Conservation (phyloP, 495 filamentous ascomycete species). For the Penicillium dipodomyicola region DNA sequence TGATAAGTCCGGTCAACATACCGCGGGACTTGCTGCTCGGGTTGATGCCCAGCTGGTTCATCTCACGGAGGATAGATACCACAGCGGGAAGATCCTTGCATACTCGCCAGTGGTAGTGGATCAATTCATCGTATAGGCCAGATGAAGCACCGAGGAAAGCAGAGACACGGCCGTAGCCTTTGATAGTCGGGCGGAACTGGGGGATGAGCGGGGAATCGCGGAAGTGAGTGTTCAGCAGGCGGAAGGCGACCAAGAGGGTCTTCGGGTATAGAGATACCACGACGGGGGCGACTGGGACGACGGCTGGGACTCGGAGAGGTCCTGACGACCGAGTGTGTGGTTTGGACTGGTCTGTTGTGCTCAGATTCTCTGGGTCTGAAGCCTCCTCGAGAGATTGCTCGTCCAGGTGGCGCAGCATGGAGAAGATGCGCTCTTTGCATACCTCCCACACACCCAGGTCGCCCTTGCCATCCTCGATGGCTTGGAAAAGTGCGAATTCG, state of each 20-base stretch:
- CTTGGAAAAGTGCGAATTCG: conserved; percentile 26
- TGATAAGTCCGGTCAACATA: conserved; percentile 43
- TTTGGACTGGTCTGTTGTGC: not conserved
- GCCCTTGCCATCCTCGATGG: conserved; percentile 45
- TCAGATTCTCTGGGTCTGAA: not conserved
- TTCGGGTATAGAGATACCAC: conserved; percentile 66
- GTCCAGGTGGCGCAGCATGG: conserved; percentile 50
- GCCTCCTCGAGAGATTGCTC: conserved; percentile 13
- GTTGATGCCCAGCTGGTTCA: conserved; percentile 68
- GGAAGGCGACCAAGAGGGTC: conserved; percentile 61
- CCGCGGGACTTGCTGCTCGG: conserved; percentile 55
- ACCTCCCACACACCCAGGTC: conserved; percentile 72
- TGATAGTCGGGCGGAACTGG: conserved; percentile 66
- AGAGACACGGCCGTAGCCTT: conserved; percentile 64
- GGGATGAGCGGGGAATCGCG: conserved; percentile 59
- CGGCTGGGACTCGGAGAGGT: conserved; percentile 30
- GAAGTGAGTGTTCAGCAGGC: conserved; percentile 60
- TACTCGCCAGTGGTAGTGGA: conserved; percentile 61
- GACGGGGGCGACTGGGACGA: conserved; percentile 49
- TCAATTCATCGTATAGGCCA: conserved; percentile 70
- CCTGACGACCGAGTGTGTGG: not conserved
- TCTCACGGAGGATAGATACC: conserved; percentile 66
- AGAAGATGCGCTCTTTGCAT: conserved; percentile 67
- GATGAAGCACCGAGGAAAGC: conserved; percentile 72
- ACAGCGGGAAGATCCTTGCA: conserved; percentile 61